Conservation (phyloP, 768 basidiomycete species). For the Hebeloma cylindrosporum region DNA sequence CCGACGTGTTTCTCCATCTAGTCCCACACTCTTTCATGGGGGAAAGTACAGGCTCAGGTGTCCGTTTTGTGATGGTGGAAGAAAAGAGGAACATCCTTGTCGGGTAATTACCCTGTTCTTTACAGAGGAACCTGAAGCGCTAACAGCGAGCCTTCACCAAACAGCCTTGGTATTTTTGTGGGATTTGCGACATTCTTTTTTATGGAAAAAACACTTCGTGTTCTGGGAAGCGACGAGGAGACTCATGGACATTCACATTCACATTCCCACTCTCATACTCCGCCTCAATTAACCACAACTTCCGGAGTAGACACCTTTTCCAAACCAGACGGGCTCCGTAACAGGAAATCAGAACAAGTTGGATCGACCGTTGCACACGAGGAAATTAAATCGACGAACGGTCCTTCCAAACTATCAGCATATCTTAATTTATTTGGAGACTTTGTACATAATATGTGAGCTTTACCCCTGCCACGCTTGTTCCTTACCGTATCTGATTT, state of each 20-base stretch:
- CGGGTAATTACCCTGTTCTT: conserved; percentile 51
- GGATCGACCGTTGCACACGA: conserved; percentile 21
- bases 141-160: conserved; percentile 1
- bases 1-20: conserved; percentile 90
- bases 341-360: conserved; percentile 38
- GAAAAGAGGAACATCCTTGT: conserved; percentile 90
- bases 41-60: conserved; percentile 71
- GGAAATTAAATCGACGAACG: conserved; percentile 34
- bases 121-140: not conserved
- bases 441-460: conserved; percentile 92
- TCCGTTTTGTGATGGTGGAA: conserved; percentile 82
- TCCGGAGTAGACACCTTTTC: conserved; percentile 47
- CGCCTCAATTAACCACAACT: conserved; percentile 33
- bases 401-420: conserved; percentile 83
- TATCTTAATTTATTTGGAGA: conserved; percentile 93
- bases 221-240: conserved; percentile 64
- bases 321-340: conserved; percentile 48
- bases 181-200: conserved; percentile 92
- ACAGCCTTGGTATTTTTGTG: conserved; percentile 75
- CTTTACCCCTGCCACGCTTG: conserved; percentile 14
- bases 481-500: conserved; percentile 11
- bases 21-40: conserved; percentile 93
- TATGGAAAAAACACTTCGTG: conserved; percentile 89
- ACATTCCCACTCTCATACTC: conserved; percentile 38
- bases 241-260: conserved; percentile 65